These are phyloP conservation scores for Rhizophora mangle DNA, from an alignment of 345 rosid species.

Conservation along the genomic window DNA sequence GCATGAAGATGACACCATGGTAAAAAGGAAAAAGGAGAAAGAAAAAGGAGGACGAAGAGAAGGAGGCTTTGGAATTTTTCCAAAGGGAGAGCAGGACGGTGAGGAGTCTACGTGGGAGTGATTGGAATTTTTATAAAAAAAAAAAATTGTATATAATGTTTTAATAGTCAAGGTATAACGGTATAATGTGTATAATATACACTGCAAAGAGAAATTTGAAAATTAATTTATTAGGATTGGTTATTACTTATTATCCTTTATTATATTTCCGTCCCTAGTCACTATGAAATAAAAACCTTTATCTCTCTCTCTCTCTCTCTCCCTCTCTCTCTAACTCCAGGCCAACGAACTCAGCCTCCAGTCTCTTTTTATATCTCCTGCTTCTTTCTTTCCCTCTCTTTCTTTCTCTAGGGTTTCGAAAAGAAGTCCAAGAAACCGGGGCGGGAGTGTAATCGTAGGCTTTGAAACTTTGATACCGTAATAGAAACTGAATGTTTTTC, in stretches of 20 bases:
- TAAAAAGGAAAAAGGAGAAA: too few species aligned
- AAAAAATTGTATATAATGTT: too few species aligned
- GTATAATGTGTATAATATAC: too few species aligned
- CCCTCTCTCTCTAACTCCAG: not conserved
- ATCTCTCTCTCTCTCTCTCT: not conserved
- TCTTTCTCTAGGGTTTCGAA: conserved; percentile 28
- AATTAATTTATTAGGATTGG: too few species aligned
- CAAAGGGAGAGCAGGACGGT: too few species aligned
- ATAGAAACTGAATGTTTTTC: not conserved
- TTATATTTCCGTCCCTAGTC: not conserved
- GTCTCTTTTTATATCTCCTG: conserved; percentile 9
- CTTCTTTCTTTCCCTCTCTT: not conserved
- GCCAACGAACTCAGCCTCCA: not conserved
- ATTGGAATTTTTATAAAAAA: too few species aligned
- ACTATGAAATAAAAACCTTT: conserved; percentile 1
- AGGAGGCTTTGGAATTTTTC: too few species aligned
- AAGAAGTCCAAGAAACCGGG: not conserved
- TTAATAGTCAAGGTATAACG: too few species aligned
- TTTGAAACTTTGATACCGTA: not conserved
- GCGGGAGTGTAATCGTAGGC: not conserved
- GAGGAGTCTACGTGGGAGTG: too few species aligned
- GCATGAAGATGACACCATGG: too few species aligned
- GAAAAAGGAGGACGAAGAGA: too few species aligned
- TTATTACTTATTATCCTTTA: not conserved
- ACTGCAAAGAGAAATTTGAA: too few species aligned